These are phyloP conservation scores for Stachybotrys echinatus DNA, from an alignment of 2,329 filamentous ascomycete species.

Conservation along the genomic window DNA sequence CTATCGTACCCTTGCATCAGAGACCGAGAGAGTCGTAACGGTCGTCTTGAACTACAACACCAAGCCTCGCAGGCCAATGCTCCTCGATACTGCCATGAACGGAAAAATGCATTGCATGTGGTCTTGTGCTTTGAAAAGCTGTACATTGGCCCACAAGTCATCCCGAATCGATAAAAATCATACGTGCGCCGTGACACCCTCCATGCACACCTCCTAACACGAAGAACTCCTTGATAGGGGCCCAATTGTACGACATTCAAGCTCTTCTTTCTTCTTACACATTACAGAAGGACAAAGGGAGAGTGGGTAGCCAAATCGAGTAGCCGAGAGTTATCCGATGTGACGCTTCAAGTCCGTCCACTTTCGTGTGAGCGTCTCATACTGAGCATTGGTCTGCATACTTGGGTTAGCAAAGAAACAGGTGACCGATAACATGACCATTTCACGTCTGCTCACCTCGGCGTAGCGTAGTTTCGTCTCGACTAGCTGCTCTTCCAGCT, in stretches of 20 bases:
- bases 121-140: too few species aligned
- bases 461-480: slow-evolving; percentile 93
- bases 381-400: slow-evolving; percentile 60
- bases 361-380: slow-evolving; percentile 70
- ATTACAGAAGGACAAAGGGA: slow-evolving; percentile 7
- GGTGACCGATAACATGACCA: neutral
- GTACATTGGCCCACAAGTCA: too few species aligned
- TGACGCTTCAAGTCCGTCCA: slow-evolving; percentile 68
- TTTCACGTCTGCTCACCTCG: slow-evolving; percentile 59
- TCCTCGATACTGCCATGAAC: too few species aligned
- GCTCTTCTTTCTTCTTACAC: slow-evolving; percentile 11
- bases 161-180: too few species aligned
- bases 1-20: neutral
- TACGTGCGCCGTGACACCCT: neutral
- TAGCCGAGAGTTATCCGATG: slow-evolving; percentile 32
- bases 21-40: neutral
- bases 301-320: neutral
- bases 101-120: too few species aligned
- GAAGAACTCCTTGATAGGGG: neutral
- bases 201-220: neutral
- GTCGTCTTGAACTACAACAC: too few species aligned
- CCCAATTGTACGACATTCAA: slow-evolving; percentile 24
- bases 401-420: slow-evolving; percentile 8
- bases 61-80: too few species aligned
- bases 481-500: slow-evolving; percentile 90